phyloP scores from a whole-genome alignment of 164 flowering plant species.

The Paratinospora sagittata region DNA sequence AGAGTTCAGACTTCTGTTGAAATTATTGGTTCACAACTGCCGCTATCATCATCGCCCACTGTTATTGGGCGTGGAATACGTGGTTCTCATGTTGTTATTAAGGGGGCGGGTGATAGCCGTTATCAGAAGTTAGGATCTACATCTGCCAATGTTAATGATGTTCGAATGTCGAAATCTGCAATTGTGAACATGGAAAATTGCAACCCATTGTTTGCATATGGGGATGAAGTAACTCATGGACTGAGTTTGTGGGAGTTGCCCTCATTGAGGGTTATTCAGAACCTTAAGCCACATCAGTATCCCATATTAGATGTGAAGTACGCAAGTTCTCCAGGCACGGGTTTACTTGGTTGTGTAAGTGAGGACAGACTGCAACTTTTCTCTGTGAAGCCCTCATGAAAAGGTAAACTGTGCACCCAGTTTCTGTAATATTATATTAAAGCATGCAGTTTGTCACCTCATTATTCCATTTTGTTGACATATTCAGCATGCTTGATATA shows the following conservation, averaged over 20 bases:
- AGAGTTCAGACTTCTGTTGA: slow-evolving; percentile 39
- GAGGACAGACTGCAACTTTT: slow-evolving; percentile 61
- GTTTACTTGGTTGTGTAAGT: slow-evolving; percentile 63
- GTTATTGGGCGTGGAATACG: slow-evolving; percentile 30
- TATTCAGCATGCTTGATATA: too few relatives aligned
- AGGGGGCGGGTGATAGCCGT: slow-evolving; percentile 25
- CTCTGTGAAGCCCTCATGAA: slow-evolving; percentile 20
- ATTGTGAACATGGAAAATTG: slow-evolving; percentile 35
- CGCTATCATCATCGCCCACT: slow-evolving; percentile 29
- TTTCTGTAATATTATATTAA: neutral
- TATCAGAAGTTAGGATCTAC: slow-evolving; percentile 39
- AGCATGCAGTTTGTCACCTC: neutral
- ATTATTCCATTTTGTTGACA: too few relatives aligned
- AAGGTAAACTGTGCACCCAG: slow-evolving; percentile 18
- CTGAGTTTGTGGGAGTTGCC: slow-evolving; percentile 59
- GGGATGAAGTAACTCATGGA: slow-evolving; percentile 45
- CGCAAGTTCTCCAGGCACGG: slow-evolving; percentile 16
- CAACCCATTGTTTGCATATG: slow-evolving; percentile 49
- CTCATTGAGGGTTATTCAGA: slow-evolving; percentile 37
- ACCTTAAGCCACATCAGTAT: slow-evolving; percentile 27
- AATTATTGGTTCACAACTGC: slow-evolving; percentile 34
- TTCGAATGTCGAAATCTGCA: slow-evolving; percentile 60
- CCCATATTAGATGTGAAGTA: slow-evolving; percentile 67
- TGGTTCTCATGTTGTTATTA: slow-evolving; percentile 57
- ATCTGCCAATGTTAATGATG: slow-evolving; percentile 39